A percentile compares a stretch with the other conserved stretches of the same genome.
phyloP scores from a whole-genome alignment of 2,329 filamentous ascomycete species.

The Xylariaceae sp. region DNA sequence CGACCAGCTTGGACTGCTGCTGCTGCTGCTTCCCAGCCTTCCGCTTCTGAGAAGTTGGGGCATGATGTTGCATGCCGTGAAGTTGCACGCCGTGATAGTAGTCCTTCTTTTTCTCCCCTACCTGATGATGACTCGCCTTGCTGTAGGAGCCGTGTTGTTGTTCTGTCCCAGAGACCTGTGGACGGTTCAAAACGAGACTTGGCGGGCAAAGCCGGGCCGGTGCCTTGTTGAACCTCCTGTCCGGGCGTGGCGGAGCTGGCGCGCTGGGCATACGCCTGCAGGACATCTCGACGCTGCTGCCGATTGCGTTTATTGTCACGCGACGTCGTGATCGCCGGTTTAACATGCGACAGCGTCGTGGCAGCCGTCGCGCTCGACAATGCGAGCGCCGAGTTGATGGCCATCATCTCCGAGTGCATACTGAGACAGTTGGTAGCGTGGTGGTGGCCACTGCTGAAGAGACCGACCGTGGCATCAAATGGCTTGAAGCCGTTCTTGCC shows the following conservation, averaged over 20 bases:
- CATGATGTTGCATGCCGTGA: background rate
- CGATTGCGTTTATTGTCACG: slow-evolving; percentile 44
- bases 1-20: background rate
- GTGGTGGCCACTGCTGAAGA: slow-evolving; percentile 33
- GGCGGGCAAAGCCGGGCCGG: slow-evolving; percentile 37
- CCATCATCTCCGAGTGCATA: slow-evolving; percentile 58
- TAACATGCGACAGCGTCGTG: slow-evolving; percentile 42
- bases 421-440: slow-evolving; percentile 42
- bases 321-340: slow-evolving; percentile 34
- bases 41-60: background rate
- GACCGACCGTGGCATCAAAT: slow-evolving; percentile 39
- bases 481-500: slow-evolving; percentile 21
- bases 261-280: slow-evolving; percentile 44
- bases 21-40: background rate
- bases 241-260: slow-evolving; percentile 37
- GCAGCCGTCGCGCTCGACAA: slow-evolving; percentile 42
- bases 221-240: slow-evolving; percentile 29
- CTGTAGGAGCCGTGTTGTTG: slow-evolving; percentile 23
- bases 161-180: slow-evolving; percentile 39
- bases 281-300: slow-evolving; percentile 39
- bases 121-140: slow-evolving; percentile 22
- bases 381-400: slow-evolving; percentile 48
- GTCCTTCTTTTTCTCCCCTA: background rate
- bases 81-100: too few relatives aligned
- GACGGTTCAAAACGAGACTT: slow-evolving; percentile 48